These are phyloP conservation scores for Eudorina sp. DNA, from an alignment of 139 green algal genomes.

Conservation along the genomic window DNA sequence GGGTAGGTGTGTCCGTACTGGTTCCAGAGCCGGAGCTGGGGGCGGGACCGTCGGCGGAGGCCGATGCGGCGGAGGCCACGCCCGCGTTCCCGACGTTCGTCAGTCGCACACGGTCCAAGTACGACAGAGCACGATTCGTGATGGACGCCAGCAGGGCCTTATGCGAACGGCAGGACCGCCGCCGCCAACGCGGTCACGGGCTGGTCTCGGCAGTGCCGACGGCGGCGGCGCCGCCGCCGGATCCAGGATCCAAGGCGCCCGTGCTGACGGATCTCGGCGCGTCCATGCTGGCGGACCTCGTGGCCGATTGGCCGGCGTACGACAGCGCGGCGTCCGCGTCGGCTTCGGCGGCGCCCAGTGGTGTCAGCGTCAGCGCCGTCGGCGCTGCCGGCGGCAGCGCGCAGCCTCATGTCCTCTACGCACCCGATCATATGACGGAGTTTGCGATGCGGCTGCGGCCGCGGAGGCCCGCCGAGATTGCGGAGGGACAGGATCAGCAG, in stretches of 20 bases:
- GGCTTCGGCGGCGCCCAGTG: too few relatives aligned
- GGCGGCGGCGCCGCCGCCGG: neutral
- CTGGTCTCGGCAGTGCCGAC: neutral
- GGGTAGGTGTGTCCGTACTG: neutral
- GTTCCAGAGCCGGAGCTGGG: slow-evolving; percentile 1
- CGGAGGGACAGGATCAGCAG: neutral
- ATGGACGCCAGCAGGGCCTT: neutral
- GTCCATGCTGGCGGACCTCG: neutral
- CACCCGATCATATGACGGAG: neutral
- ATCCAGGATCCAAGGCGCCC: neutral
- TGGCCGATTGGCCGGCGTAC: neutral
- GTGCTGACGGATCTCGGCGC: slow-evolving; percentile 6
- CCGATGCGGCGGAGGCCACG: neutral
- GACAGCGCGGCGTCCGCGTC: too few relatives aligned
- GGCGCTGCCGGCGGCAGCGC: neutral
- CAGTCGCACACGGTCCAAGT: too few relatives aligned
- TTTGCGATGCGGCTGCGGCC: slow-evolving; percentile 3
- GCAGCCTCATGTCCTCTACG: neutral
- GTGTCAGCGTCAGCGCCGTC: slow-evolving; percentile 11
- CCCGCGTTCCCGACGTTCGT: neutral
- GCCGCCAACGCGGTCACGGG: neutral
- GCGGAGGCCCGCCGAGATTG: neutral
- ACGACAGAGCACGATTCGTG: neutral
- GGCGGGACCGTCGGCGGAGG: neutral
- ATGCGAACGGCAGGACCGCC: neutral